Conservation (phyloP, 169 alveolate species). For the Neospora caninum region DNA sequence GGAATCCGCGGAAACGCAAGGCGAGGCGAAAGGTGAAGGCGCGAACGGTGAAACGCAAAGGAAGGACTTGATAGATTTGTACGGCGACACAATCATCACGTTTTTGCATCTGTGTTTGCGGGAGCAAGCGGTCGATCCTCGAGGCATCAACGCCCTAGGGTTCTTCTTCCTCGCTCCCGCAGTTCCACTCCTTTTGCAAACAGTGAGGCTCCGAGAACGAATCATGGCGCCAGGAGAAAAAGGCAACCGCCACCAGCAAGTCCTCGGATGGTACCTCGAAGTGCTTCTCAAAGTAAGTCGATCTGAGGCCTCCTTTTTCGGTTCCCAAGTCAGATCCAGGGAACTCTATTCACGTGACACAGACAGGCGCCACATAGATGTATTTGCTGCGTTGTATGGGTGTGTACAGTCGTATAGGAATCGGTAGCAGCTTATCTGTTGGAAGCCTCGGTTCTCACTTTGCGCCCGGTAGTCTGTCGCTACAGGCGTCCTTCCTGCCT, state of each 20-base stretch:
- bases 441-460: too few relatives aligned
- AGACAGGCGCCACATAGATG: too few relatives aligned
- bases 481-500: too few relatives aligned
- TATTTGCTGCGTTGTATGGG: too few relatives aligned
- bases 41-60: neutral
- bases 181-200: neutral
- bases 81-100: constrained; percentile 2
- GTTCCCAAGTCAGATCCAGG: neutral
- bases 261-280: neutral
- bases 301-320: neutral
- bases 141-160: neutral
- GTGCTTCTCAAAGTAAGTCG: neutral
- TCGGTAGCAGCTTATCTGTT: too few relatives aligned
- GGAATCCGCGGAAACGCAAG: neutral
- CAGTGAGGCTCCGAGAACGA: neutral
- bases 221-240: neutral
- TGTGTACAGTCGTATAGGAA: too few relatives aligned
- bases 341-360: too few relatives aligned
- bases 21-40: constrained; percentile 9
- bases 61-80: neutral
- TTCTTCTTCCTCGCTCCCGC: constrained; percentile 28
- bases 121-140: constrained; percentile 12
- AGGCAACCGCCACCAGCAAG: neutral
- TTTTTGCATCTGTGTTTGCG: neutral
- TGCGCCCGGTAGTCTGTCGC: too few relatives aligned